Conservation (phyloP, 2,329 filamentous ascomycete genomes). For the Rhynchosporium graminicola region DNA sequence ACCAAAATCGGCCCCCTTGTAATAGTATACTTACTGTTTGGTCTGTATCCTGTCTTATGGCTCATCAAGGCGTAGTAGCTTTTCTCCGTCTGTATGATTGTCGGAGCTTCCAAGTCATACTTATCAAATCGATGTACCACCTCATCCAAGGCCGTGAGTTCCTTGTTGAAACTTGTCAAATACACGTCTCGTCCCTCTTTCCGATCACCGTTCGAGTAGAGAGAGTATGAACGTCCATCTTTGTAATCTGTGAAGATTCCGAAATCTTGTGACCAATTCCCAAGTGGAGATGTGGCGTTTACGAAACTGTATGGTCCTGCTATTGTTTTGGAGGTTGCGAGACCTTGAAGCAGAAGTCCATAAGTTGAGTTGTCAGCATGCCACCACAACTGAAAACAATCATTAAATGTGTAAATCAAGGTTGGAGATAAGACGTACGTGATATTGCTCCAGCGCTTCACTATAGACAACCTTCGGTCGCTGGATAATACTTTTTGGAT, state of each 20-base stretch:
- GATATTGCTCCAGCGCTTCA: constrained; percentile 54
- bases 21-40: constrained; percentile 48
- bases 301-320: constrained; percentile 36
- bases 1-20: neutral
- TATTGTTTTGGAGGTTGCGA: constrained; percentile 16
- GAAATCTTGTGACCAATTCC: constrained; percentile 65
- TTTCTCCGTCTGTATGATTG: constrained; percentile 59
- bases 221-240: constrained; percentile 54
- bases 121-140: constrained; percentile 59
- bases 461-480: constrained; percentile 63
- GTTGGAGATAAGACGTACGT: constrained; percentile 44
- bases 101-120: constrained; percentile 60
- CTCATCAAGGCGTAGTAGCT: constrained; percentile 63
- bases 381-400: constrained; percentile 17
- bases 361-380: constrained; percentile 22
- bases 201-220: constrained; percentile 61
- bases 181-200: constrained; percentile 58
- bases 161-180: constrained; percentile 54
- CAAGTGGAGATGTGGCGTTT: constrained; percentile 54
- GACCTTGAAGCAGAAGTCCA: constrained; percentile 18
- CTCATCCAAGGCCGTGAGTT: constrained; percentile 52
- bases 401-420: neutral
- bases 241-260: constrained; percentile 62
- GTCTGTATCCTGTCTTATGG: constrained; percentile 64
- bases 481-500: constrained; percentile 58